Percentiles rank a stretch among this genome's conserved stretches.
These are phyloP conservation scores for Cyberlindnera bimundalis DNA, from an alignment of 805 yeast species.

Conservation along the genomic window DNA sequence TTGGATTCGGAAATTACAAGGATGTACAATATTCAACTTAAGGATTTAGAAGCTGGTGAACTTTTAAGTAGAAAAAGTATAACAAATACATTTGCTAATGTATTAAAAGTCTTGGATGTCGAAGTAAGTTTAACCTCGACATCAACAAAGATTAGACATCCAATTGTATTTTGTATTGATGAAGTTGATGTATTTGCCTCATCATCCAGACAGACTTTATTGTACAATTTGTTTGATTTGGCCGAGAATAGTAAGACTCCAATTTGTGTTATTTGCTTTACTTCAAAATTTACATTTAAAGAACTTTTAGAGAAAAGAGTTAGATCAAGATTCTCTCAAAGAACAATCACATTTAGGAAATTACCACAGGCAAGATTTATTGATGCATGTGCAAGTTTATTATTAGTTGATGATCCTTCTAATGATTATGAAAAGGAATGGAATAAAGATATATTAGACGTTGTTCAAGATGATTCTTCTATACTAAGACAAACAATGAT, in stretches of 20 bases:
- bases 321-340: conserved; percentile 81
- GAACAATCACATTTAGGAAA: conserved; percentile 59
- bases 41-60: conserved; percentile 24
- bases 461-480: conserved; percentile 31
- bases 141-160: conserved; percentile 25
- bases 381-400: conserved; percentile 40
- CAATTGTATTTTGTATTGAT: conserved; percentile 77
- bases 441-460: conserved; percentile 39
- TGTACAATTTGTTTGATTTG: conserved; percentile 85
- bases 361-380: conserved; percentile 45
- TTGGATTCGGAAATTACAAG: conserved; percentile 48
- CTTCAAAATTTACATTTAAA: conserved; percentile 69
- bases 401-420: conserved; percentile 31
- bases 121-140: conserved; percentile 16
- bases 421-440: conserved; percentile 35
- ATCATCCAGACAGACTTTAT: conserved; percentile 71
- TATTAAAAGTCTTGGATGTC: conserved; percentile 50
- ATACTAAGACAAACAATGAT: conserved; percentile 36
- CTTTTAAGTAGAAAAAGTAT: conserved; percentile 50
- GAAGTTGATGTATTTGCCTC: conserved; percentile 79
- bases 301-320: conserved; percentile 91
- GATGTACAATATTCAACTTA: conserved; percentile 28
- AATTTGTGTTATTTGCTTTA: conserved; percentile 75
- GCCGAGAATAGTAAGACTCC: conserved; percentile 71
- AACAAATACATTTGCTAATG: conserved; percentile 57